Evolutionary conservation across 371 early-diverging fungal genomes (phyloP), one percentile per base, ranked within the genome.

Genomic region (Actinomortierella ambigua): DNA sequence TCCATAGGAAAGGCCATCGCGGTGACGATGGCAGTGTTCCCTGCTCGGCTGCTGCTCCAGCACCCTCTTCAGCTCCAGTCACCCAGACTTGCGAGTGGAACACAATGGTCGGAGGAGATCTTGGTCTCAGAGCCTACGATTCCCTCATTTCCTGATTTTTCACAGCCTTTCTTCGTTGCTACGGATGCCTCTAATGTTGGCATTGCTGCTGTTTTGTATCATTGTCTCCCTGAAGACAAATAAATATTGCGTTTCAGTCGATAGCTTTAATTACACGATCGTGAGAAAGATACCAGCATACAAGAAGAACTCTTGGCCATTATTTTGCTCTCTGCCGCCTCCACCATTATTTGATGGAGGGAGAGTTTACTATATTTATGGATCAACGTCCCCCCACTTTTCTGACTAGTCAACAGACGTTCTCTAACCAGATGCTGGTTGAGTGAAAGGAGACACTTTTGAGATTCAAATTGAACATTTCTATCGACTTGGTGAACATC

Each of bases 361-460:
- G 63, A 23, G n/a, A 20, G 1, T 70, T 70, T 42, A 57, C 54
- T 0, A 20, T 69, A 14, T 69, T 40, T 8, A 64, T 64, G 0
- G 64, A 69, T 53, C 70, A 64, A n/a, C 27, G 48, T 11, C 55
- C 70, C 0, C 53, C 63, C n/a, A 69, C 61, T 3, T 63, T 55
- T 43, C 54, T 69, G 7, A 57, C 57, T 47, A 28, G 40, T 7
- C 64, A 64, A 24, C n/a, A 34, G 9, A 55, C 59, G 20, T 22
- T 65, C 34, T 34, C 34, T 3, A 50, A 53, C 1, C 39, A 27
- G 2, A 57, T 53, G 11, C 18, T 70, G 5, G 34, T 53, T 0
- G 22, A 55, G 24, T 70, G 70, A 65, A 49, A 51, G n/a, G 65
- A 64, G n/a, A 55, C 59, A 0, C 8, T 63, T 6, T 23, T 64